A percentile compares a stretch with the other conserved stretches of the same genome.
Conservation (phyloP, 2,329 filamentous ascomycete genomes). For the Aspergillus quadrilineatus region DNA sequence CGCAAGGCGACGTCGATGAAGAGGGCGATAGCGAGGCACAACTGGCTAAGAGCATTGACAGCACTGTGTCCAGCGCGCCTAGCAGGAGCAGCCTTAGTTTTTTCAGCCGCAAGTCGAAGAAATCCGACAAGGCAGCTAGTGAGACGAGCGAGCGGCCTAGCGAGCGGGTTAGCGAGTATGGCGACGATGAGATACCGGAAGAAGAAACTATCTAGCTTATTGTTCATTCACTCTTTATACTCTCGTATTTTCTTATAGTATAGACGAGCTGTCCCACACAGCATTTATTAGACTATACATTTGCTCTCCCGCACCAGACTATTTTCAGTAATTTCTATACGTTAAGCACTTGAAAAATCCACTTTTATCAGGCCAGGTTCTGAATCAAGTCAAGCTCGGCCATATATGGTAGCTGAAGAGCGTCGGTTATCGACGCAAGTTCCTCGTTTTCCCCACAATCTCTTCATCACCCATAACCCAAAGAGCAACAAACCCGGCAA, state of each 20-base stretch:
- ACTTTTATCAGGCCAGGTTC: not conserved
- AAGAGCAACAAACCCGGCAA: not conserved
- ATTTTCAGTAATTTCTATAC: not conserved
- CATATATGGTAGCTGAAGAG: not conserved
- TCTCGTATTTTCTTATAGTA: not conserved
- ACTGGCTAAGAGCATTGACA: constrained; percentile 47
- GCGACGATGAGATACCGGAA: constrained; percentile 44
- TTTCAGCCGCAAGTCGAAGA: constrained; percentile 50
- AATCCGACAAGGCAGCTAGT: constrained; percentile 41
- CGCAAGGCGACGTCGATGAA: constrained; percentile 47
- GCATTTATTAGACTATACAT: constrained; percentile 3
- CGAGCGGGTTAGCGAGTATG: constrained; percentile 45
- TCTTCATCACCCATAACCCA: constrained; percentile 1
- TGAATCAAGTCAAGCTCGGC: too few relatives aligned
- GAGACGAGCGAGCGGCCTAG: constrained; percentile 47
- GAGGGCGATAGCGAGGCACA: constrained; percentile 41
- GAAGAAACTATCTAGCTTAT: constrained; percentile 19
- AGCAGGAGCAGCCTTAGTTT: constrained; percentile 47
- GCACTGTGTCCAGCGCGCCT: constrained; percentile 39
- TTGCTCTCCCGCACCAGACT: not conserved
- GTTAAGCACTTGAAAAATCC: too few relatives aligned
- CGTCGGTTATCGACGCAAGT: constrained; percentile 1
- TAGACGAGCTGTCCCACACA: not conserved
- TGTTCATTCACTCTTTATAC: constrained; percentile 1
- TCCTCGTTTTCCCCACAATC: constrained; percentile 5